Percentiles rank a stretch among this genome's conserved stretches.
Evolutionary conservation across 2,329 filamentous ascomycete species (phyloP).

Genomic region (Fusarium sublunatum): DNA sequence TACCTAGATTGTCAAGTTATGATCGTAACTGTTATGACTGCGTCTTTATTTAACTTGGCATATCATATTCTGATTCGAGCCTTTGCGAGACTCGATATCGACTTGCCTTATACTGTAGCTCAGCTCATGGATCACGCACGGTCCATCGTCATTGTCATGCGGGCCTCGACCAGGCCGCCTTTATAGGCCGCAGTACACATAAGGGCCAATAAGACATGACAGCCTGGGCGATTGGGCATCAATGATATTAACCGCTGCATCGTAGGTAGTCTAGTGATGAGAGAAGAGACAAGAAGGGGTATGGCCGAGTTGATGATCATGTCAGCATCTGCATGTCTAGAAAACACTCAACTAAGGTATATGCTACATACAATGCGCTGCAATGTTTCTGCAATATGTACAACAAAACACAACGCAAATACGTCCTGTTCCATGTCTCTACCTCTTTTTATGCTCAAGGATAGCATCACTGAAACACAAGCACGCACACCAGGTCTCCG

Average conservation of each 20-base stretch:
- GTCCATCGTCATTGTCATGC: constrained; percentile 27
- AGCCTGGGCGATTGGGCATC: constrained; percentile 28
- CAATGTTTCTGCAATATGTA: constrained; percentile 25
- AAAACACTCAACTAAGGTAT: not conserved
- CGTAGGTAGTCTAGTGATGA: constrained; percentile 13
- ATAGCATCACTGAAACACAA: constrained; percentile 26
- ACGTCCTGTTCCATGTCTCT: constrained; percentile 13
- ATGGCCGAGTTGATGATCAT: not conserved
- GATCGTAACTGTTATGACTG: too few species aligned
- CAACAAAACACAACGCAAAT: constrained; percentile 20
- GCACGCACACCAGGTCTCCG: constrained; percentile 8
- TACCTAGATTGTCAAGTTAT: too few species aligned
- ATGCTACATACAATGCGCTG: not conserved
- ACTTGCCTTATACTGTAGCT: not conserved
- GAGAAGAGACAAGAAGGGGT: constrained; percentile 29
- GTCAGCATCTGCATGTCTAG: not conserved
- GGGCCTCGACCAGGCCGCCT: constrained; percentile 30
- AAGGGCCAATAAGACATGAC: constrained; percentile 10
- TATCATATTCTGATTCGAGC: too few species aligned
- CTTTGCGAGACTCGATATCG: not conserved
- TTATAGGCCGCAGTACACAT: constrained; percentile 22
- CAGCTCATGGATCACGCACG: not conserved
- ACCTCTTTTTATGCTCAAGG: constrained; percentile 15
- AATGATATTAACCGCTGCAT: constrained; percentile 11
- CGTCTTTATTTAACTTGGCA: too few species aligned